phyloP scores from a whole-genome alignment of 768 basidiomycete genomes.

The Suillus alpinus region DNA sequence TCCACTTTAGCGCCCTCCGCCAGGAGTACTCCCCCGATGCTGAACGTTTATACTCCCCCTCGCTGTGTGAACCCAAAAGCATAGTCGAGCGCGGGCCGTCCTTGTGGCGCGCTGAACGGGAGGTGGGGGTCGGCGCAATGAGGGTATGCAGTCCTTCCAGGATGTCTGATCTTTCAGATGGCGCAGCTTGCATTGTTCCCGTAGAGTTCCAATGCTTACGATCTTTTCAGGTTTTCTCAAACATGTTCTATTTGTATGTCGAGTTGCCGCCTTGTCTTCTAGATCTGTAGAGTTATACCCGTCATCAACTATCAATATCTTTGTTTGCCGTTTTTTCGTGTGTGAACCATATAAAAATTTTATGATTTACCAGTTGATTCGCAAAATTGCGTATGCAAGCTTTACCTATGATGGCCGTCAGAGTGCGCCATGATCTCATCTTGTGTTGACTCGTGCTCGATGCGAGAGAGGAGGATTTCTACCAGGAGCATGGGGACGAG shows the following conservation, averaged over 20 bases:
- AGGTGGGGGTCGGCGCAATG: constrained; percentile 74
- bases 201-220: constrained; percentile 3
- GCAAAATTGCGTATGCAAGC: not conserved
- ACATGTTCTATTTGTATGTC: constrained; percentile 22
- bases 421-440: too few relatives aligned
- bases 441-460: not conserved
- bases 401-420: fast-evolving
- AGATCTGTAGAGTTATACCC: not conserved
- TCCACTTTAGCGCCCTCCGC: constrained; percentile 72
- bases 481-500: not conserved
- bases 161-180: constrained; percentile 67
- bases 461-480: not conserved
- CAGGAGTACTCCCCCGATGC: constrained; percentile 71
- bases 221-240: constrained; percentile 8
- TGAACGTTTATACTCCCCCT: constrained; percentile 73
- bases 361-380: not conserved
- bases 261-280: constrained; percentile 40
- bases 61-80: constrained; percentile 68
- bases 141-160: constrained; percentile 74
- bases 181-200: constrained; percentile 19
- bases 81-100: constrained; percentile 65
- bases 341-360: not conserved
- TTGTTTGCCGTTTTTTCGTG: not conserved
- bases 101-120: constrained; percentile 63
- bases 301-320: not conserved